A percentile compares a stretch with the other conserved stretches of the same genome.
phyloP scores from a whole-genome alignment of 768 basidiomycete species.

The Mycena floridula region DNA sequence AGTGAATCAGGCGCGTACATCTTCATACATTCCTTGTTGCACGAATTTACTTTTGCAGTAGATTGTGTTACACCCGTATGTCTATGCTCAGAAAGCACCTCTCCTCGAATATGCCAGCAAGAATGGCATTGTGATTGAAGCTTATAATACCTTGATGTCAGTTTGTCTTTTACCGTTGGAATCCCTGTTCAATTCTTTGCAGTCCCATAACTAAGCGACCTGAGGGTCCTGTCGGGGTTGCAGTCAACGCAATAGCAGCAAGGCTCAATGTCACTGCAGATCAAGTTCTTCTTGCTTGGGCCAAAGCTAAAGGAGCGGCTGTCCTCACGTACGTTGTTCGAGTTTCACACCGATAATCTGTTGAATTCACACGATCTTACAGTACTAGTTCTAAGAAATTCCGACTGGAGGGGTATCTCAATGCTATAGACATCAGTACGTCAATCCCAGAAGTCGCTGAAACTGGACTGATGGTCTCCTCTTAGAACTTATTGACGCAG shows the following conservation, averaged over 20 bases:
- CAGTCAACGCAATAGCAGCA: conserved; percentile 46
- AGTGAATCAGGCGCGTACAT: conserved; percentile 51
- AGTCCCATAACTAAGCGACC: conserved; percentile 56
- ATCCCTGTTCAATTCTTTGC: neutral
- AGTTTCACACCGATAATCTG: too few species aligned
- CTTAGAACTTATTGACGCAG: conserved; percentile 42
- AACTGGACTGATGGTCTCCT: conserved; percentile 1
- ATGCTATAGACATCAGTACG: conserved; percentile 59
- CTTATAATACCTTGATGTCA: conserved; percentile 62
- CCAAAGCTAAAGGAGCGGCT: conserved; percentile 60
- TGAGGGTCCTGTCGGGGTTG: conserved; percentile 60
- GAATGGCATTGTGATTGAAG: conserved; percentile 64
- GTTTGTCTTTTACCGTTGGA: neutral
- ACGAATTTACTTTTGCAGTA: conserved; percentile 14
- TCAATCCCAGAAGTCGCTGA: neutral
- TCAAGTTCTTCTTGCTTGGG: conserved; percentile 70
- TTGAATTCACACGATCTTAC: too few species aligned
- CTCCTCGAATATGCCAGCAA: conserved; percentile 51
- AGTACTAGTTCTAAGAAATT: conserved; percentile 63
- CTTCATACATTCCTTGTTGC: neutral
- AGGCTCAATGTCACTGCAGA: conserved; percentile 48
- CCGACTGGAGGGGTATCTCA: conserved; percentile 62
- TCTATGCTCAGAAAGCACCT: conserved; percentile 44
- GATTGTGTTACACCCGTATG: conserved; percentile 72
- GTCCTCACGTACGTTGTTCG: conserved; percentile 46